A percentile compares a stretch with the other conserved stretches of the same genome.
phyloP scores from a whole-genome alignment of 208 protist species.

The Naegleria fowleri region DNA sequence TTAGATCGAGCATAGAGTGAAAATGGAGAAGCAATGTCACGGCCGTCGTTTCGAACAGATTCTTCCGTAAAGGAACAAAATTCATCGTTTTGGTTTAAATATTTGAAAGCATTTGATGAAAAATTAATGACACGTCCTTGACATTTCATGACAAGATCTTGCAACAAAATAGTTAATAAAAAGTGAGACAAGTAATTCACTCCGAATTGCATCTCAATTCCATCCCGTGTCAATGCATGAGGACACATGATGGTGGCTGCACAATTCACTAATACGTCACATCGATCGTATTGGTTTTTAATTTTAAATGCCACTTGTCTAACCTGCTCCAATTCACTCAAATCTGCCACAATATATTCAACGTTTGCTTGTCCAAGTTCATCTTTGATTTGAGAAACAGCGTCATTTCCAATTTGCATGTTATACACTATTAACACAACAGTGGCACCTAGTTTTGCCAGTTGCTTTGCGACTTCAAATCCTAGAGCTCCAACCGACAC shows the following conservation, averaged over 20 bases:
- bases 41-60: background rate
- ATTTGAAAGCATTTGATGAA: background rate
- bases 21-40: background rate
- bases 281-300: background rate
- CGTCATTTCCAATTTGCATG: background rate
- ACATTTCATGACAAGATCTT: constrained; percentile 10
- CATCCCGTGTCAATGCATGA: background rate
- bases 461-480: background rate
- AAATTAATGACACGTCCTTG: constrained; percentile 35
- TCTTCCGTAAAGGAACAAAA: background rate
- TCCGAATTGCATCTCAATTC: constrained; percentile 31
- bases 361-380: background rate
- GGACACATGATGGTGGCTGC: constrained; percentile 31
- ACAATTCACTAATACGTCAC: constrained; percentile 41
- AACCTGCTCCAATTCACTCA: constrained; percentile 29
- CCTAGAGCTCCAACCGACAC: background rate
- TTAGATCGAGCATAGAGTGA: background rate
- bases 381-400: background rate
- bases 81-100: background rate
- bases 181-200: constrained; percentile 45
- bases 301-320: background rate
- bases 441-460: background rate
- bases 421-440: background rate
- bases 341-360: constrained; percentile 12
- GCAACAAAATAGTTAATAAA: background rate